Conservation (phyloP, 306 rosid species). For the Ziziphus jujuba region DNA sequence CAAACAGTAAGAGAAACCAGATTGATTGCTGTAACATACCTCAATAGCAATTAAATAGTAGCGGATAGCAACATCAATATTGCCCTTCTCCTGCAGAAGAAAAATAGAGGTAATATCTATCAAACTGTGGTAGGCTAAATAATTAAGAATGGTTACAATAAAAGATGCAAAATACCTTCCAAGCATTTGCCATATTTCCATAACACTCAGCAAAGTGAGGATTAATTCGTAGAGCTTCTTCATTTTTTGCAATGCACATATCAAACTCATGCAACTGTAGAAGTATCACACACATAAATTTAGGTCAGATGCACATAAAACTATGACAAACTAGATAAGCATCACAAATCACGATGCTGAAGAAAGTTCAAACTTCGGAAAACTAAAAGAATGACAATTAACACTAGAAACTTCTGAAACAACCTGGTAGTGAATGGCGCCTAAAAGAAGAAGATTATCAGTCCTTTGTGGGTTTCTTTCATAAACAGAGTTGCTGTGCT, state of each 20-base stretch:
- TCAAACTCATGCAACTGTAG: constrained; percentile 83
- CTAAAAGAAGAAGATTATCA: constrained; percentile 84
- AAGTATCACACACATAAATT: not conserved
- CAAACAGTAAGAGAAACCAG: not conserved
- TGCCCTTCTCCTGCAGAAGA: constrained; percentile 52
- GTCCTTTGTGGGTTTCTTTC: constrained; percentile 79
- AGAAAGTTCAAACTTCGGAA: not conserved
- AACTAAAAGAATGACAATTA: not conserved
- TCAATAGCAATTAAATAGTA: constrained; percentile 86
- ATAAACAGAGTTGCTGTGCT: constrained; percentile 75
- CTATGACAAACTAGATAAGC: not conserved
- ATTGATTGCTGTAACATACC: constrained; percentile 38
- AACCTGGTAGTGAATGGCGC: constrained; percentile 94
- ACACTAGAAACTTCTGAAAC: not conserved
- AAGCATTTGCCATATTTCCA: constrained; percentile 97
- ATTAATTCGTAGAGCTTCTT: constrained; percentile 82
- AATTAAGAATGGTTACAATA: not conserved
- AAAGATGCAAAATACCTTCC: constrained; percentile 54
- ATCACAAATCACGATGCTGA: not conserved
- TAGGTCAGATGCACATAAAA: not conserved
- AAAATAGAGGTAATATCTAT: constrained; percentile 2
- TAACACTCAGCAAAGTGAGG: constrained; percentile 94
- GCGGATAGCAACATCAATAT: constrained; percentile 49
- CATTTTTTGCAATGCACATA: constrained; percentile 83
- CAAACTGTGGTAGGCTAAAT: constrained; percentile 1